phyloP scores from a whole-genome alignment of 345 rosid species.

The Gossypium longicalyx region DNA sequence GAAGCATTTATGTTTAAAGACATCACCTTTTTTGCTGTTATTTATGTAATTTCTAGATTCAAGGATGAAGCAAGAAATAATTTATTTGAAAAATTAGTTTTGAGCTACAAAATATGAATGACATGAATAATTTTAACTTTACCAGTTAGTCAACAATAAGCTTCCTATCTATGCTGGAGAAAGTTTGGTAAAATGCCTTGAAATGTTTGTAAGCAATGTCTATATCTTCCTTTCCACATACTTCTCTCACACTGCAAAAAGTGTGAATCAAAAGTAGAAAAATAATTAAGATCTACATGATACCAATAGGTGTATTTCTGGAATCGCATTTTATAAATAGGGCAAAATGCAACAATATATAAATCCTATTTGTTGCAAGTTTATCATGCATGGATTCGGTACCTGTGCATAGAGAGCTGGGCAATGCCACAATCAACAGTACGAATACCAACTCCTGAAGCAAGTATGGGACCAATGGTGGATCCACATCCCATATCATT shows the following conservation, averaged over 20 bases:
- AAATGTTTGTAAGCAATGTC: conserved; percentile 86
- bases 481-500: conserved; percentile 99
- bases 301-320: not conserved
- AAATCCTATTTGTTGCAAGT: conserved; percentile 3
- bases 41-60: not conserved
- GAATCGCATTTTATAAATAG: not conserved
- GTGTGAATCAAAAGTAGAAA: not conserved
- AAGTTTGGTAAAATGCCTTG: conserved; percentile 71
- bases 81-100: not conserved
- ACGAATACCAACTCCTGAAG: conserved; percentile 85
- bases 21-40: too few relatives aligned
- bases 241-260: conserved; percentile 69
- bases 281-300: not conserved
- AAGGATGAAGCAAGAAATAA: not conserved
- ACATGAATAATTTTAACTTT: not conserved
- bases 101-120: not conserved
- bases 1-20: too few relatives aligned
- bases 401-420: conserved; percentile 99
- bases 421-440: conserved; percentile 94
- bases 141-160: conserved; percentile 46
- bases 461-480: conserved; percentile 93
- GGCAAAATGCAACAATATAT: not conserved
- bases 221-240: conserved; percentile 78
- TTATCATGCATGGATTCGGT: not conserved
- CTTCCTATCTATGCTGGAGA: conserved; percentile 68